These are phyloP conservation scores for Solanum tarijense DNA, from an alignment of 257 asterid genomes.

Conservation along the genomic window DNA sequence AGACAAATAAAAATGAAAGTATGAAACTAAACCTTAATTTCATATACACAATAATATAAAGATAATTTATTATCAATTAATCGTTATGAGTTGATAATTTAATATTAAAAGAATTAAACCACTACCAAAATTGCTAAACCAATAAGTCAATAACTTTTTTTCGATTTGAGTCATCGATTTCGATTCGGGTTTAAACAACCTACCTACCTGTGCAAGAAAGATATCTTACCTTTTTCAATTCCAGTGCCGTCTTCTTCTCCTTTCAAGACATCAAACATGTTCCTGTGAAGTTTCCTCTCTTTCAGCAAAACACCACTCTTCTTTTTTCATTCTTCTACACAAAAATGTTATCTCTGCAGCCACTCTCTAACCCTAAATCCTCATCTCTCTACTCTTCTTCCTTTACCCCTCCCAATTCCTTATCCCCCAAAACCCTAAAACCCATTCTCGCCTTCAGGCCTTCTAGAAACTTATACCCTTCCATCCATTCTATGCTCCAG, in stretches of 20 bases:
- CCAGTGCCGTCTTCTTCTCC: neutral
- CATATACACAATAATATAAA: neutral
- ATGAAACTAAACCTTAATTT: neutral
- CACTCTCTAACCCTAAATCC: conserved; percentile 34
- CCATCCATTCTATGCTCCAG: conserved; percentile 56
- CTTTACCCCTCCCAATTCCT: conserved; percentile 11
- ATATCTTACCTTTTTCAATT: neutral
- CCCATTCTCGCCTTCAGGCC: conserved; percentile 21
- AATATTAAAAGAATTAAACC: neutral
- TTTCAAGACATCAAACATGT: neutral
- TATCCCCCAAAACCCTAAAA: conserved; percentile 27
- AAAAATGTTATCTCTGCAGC: conserved; percentile 46
- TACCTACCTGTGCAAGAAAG: neutral
- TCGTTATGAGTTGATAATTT: rapidly evolving
- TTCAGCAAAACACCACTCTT: neutral
- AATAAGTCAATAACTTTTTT: neutral
- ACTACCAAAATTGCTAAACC: neutral
- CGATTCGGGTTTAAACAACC: neutral
- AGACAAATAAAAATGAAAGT: neutral
- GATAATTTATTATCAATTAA: neutral
- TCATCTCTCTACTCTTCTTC: conserved; percentile 20
- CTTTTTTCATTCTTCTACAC: neutral
- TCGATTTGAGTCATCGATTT: too few species aligned
- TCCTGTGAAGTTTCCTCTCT: neutral
- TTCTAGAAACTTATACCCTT: conserved; percentile 1